Percentiles rank a stretch among this genome's conserved stretches.
phyloP scores from a whole-genome alignment of 208 protist genomes.

The Leishmania turanica region DNA sequence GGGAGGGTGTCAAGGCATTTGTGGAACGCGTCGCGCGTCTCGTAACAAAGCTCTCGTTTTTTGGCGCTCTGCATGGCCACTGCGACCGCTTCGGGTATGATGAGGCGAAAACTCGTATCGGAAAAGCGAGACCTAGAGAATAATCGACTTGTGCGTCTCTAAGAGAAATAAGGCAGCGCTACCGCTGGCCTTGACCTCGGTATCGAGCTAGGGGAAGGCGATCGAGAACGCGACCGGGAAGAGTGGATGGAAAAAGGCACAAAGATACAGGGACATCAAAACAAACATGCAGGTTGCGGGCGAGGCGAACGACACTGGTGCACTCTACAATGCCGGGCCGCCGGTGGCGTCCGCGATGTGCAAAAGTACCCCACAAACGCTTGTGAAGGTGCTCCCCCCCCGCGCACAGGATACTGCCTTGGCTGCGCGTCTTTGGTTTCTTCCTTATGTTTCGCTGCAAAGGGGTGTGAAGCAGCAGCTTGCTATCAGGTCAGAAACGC shows the following conservation, averaged over 20 bases:
- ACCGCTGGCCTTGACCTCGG: neutral
- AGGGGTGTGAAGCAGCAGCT: neutral
- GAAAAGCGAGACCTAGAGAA: neutral
- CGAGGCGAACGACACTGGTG: neutral
- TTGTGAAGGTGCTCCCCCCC: neutral
- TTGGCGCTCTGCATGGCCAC: slow-evolving; percentile 69
- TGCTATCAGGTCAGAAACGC: slow-evolving; percentile 17
- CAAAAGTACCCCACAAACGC: neutral
- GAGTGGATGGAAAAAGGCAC: neutral
- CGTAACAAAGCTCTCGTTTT: slow-evolving; percentile 81
- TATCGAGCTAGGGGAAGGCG: neutral
- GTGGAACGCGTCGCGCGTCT: slow-evolving; percentile 71
- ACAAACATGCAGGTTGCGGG: neutral
- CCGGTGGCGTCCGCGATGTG: neutral
- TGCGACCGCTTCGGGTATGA: neutral
- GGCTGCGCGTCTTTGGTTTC: neutral
- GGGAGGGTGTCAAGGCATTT: slow-evolving; percentile 80
- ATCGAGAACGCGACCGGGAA: neutral
- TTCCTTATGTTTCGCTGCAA: neutral
- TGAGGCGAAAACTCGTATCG: neutral
- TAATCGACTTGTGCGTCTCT: neutral
- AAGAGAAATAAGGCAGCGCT: slow-evolving; percentile 1
- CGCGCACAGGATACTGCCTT: neutral
- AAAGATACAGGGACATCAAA: neutral
- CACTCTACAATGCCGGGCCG: neutral